These are phyloP conservation scores for Fusarium protoensiforme DNA, from an alignment of 2,329 filamentous ascomycete species.

Conservation along the genomic window DNA sequence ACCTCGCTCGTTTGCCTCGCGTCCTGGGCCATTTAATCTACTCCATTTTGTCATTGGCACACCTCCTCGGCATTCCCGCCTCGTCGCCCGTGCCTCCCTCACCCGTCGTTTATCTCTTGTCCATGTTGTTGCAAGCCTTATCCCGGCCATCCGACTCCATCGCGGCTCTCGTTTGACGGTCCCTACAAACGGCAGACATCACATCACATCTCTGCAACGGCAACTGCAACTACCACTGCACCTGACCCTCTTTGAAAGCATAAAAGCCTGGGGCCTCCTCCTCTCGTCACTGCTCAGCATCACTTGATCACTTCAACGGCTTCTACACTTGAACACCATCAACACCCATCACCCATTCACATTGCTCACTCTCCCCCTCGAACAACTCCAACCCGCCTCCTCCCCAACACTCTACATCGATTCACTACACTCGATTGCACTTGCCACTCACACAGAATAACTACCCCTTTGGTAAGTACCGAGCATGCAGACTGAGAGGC, in stretches of 20 bases:
- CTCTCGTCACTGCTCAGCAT: slow-evolving; percentile 7
- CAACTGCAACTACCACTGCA: slow-evolving; percentile 7
- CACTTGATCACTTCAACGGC: slow-evolving; percentile 5
- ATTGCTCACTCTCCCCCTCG: not conserved
- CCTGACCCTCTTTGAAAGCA: slow-evolving; percentile 24
- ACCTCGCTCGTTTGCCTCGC: slow-evolving; percentile 37
- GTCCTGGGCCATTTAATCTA: slow-evolving; percentile 39
- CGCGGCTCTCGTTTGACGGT: slow-evolving; percentile 30
- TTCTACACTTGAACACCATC: slow-evolving; percentile 10
- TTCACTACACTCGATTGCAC: slow-evolving; percentile 1
- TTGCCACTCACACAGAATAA: not conserved
- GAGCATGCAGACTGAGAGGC: slow-evolving; percentile 16
- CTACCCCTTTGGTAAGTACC: slow-evolving; percentile 22
- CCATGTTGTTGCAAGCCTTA: slow-evolving; percentile 35
- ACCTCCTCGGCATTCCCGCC: slow-evolving; percentile 38
- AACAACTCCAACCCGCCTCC: not conserved
- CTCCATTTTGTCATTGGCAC: slow-evolving; percentile 33
- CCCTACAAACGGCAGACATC: slow-evolving; percentile 35
- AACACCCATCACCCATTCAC: not conserved
- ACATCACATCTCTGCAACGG: slow-evolving; percentile 24
- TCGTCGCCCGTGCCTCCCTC: slow-evolving; percentile 33
- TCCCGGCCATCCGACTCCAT: slow-evolving; percentile 32
- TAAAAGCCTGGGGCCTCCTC: slow-evolving; percentile 28
- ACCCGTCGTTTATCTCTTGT: slow-evolving; percentile 38
- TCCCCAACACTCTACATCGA: slow-evolving; percentile 6